A percentile compares a stretch with the other conserved stretches of the same genome.
Conservation (phyloP, 2,329 filamentous ascomycete genomes). For the Bisporella sp. region DNA sequence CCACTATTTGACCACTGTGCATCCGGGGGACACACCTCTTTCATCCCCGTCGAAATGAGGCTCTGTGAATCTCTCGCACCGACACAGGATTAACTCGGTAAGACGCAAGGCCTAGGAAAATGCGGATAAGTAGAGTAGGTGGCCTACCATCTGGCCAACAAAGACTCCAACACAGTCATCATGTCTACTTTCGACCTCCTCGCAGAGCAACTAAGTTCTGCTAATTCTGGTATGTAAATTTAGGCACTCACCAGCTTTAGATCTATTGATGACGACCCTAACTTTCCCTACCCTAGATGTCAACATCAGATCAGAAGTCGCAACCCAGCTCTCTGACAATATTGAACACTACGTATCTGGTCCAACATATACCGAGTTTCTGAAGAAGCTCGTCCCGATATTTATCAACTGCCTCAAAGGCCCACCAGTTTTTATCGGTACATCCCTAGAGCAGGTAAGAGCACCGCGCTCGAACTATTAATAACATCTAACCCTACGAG, state of each 20-base stretch:
- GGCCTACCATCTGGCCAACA: background rate
- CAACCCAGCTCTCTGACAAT: conserved; percentile 80
- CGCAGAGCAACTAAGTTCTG: too few species aligned
- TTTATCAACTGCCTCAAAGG: conserved; percentile 81
- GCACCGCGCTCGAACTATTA: background rate
- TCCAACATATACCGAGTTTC: conserved; percentile 69
- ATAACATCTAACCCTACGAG: conserved; percentile 2
- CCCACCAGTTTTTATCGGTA: conserved; percentile 83
- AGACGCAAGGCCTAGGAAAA: background rate
- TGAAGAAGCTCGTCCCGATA: conserved; percentile 82
- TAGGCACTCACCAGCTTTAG: background rate
- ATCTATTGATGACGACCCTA: conserved; percentile 5
- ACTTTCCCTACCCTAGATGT: conserved; percentile 51
- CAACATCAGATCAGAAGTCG: conserved; percentile 73
- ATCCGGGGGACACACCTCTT: too few species aligned
- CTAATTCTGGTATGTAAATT: background rate
- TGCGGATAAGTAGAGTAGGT: background rate
- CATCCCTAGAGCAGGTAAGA: conserved; percentile 77
- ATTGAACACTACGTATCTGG: conserved; percentile 82
- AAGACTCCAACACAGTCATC: background rate
- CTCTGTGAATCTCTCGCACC: background rate
- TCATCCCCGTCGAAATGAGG: background rate
- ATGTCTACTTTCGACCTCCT: background rate
- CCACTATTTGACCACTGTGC: too few species aligned
- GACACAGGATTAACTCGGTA: background rate